phyloP scores from a whole-genome alignment of 1,284 basidiomycete species.

The Thelephora terrestris region DNA sequence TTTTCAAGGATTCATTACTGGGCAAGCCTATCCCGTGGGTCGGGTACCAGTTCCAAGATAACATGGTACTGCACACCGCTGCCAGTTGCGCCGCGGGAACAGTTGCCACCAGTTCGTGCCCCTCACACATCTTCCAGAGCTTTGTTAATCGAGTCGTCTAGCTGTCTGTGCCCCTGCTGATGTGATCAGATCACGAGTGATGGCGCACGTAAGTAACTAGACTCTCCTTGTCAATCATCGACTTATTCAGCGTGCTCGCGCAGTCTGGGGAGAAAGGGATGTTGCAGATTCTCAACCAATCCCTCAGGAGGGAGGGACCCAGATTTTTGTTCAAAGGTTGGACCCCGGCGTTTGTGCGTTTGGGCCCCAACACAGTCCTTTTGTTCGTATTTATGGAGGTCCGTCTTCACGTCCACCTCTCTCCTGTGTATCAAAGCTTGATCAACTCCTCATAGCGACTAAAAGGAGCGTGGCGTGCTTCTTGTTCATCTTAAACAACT shows the following conservation, averaged over 20 bases:
- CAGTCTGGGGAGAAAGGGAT: slow-evolving; percentile 35
- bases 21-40: slow-evolving; percentile 42
- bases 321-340: slow-evolving; percentile 84
- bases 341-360: slow-evolving; percentile 77
- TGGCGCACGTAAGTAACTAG: slow-evolving; percentile 49
- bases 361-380: slow-evolving; percentile 77
- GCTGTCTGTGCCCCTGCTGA: slow-evolving; percentile 86
- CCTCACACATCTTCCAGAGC: slow-evolving; percentile 2
- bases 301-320: slow-evolving; percentile 66
- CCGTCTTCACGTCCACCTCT: slow-evolving; percentile 8
- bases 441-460: slow-evolving; percentile 8
- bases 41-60: slow-evolving; percentile 64
- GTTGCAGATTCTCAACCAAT: slow-evolving; percentile 41
- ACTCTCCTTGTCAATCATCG: background rate
- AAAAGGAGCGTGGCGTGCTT: slow-evolving; percentile 8
- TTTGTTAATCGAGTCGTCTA: slow-evolving; percentile 19
- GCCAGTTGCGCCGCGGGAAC: slow-evolving; percentile 68
- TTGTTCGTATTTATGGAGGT: slow-evolving; percentile 84
- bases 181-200: slow-evolving; percentile 71
- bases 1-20: slow-evolving; percentile 68
- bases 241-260: background rate
- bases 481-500: background rate
- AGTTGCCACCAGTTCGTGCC: slow-evolving; percentile 70
- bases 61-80: slow-evolving; percentile 51
- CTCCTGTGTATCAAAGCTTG: background rate